Conservation (phyloP, 345 rosid genomes). For the Bruguiera sexangula region DNA sequence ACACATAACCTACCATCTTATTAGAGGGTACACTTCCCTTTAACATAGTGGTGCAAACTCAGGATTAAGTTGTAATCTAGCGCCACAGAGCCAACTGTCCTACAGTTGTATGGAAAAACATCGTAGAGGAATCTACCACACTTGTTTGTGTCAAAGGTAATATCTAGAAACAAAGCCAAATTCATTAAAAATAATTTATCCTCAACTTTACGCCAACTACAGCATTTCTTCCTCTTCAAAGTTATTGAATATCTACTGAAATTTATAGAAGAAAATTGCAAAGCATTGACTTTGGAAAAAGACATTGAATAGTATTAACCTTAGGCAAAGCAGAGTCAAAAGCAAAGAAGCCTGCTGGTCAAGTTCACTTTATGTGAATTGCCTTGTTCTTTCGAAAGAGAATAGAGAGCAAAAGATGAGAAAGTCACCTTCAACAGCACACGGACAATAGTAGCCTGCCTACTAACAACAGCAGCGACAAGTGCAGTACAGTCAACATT, state of each 20-base stretch:
- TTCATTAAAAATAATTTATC: too few species aligned
- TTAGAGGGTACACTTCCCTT: neutral
- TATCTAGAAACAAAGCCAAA: too few species aligned
- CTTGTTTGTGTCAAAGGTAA: neutral
- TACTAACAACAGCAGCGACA: conserved; percentile 75
- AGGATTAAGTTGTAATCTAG: neutral
- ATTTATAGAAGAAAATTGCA: too few species aligned
- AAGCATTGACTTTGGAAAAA: too few species aligned
- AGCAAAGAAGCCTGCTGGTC: neutral
- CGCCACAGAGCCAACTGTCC: neutral
- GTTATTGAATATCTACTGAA: too few species aligned
- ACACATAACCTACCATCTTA: neutral
- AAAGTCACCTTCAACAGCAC: conserved; percentile 67
- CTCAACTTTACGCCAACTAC: too few species aligned
- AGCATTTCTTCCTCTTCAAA: too few species aligned
- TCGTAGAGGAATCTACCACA: neutral
- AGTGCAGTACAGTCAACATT: conserved; percentile 82
- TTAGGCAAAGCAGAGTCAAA: neutral
- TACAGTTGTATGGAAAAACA: too few species aligned
- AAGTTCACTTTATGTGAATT: neutral
- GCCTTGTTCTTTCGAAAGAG: neutral
- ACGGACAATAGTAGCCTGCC: conserved; percentile 68
- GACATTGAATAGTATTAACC: too few species aligned
- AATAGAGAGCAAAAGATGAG: neutral
- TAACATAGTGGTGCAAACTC: neutral